Base-by-base conservation (phyloP, 768 basidiomycete genomes). In the Vararia minispora region DNA sequence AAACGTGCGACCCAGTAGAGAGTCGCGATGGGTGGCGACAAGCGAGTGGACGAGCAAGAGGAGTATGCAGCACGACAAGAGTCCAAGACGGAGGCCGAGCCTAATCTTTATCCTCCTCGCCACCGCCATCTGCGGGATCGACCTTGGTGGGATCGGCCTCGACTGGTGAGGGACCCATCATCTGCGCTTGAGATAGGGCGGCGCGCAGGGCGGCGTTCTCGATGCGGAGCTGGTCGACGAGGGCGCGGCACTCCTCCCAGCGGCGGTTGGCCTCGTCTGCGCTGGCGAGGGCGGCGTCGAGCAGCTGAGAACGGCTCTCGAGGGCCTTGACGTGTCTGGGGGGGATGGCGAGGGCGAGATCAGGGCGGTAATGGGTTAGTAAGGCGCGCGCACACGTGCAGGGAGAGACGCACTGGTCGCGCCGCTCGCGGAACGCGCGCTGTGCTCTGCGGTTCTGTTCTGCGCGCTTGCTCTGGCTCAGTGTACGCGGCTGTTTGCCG, bases 401-500 rank as follows among this genome's bases (percentile, higher is more conserved):
- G 37, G 9, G 44, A 37, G 24, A 33, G 23, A 72, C 82, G 59
- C 35, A 89, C 87, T 84, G 79, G 62, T 95, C 90, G 51, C 90
- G 66, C 22, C 90, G 75, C 56, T 91, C 85, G 43, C 90, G 65
- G 58, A 92, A 95, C 2, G 88, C 89, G 28, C 89, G 71, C 61
- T 95, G 90, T 0, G 90, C 90, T 58, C 90, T 91, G 49, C 90
- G 71, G 58, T 95, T 95, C 64, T 95, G 90, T 52, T 92, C 90
- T 29, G 90, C 90, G 8, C 90, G 74, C 54, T 90, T 91, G 55
- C 78, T 83, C 52, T 70, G 75, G 58, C 80, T 85, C 35, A 90
- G 65, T 9, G 74, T 60, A 33, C 86, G 66, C 18, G 69, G 69
- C 14, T 60, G 57, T 37, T 42, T 44, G 12, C 28, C 24, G 23